Evolutionary conservation across 2,329 filamentous ascomycete genomes (phyloP).

Genomic region (Verticillium nonalfalfae): DNA sequence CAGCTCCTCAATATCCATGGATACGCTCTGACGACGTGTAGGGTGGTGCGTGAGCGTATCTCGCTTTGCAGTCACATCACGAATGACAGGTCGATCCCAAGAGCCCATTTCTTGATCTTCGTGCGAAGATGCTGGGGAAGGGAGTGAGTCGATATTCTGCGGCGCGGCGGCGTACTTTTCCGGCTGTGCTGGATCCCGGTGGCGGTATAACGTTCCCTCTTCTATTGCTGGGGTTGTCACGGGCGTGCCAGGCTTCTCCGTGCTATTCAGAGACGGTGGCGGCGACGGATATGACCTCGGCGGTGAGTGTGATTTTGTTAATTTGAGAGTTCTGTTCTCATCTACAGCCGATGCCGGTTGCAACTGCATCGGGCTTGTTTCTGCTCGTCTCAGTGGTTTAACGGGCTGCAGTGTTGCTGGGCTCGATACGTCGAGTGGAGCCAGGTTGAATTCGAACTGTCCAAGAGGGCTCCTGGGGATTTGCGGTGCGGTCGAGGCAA

Average conservation of each 20-base stretch:
- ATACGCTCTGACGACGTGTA: slow-evolving; percentile 39
- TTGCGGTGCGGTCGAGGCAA: slow-evolving; percentile 13
- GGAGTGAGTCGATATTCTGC: slow-evolving; percentile 37
- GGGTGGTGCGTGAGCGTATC: slow-evolving; percentile 42
- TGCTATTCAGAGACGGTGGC: slow-evolving; percentile 25
- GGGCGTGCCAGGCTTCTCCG: slow-evolving; percentile 11
- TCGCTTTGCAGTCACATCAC: slow-evolving; percentile 41
- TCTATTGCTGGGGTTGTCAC: not conserved
- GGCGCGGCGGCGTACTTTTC: slow-evolving; percentile 16
- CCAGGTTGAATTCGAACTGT: slow-evolving; percentile 30
- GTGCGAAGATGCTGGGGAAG: slow-evolving; percentile 14
- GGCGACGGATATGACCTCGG: slow-evolving; percentile 27
- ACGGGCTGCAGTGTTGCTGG: not conserved
- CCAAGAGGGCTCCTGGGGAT: slow-evolving; percentile 30
- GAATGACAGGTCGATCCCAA: slow-evolving; percentile 34
- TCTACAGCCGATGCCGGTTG: not conserved
- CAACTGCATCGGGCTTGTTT: not conserved
- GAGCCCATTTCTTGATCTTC: slow-evolving; percentile 29
- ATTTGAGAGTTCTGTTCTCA: not conserved
- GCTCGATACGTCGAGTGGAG: slow-evolving; percentile 6
- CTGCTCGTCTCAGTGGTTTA: not conserved
- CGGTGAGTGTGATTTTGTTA: not conserved
- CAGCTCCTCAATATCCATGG: slow-evolving; percentile 36
- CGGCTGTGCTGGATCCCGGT: not conserved
- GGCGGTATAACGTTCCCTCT: not conserved